Evolutionary conservation across 768 basidiomycete genomes (phyloP).

Genomic region (Chlorophyllum brunneum): DNA sequence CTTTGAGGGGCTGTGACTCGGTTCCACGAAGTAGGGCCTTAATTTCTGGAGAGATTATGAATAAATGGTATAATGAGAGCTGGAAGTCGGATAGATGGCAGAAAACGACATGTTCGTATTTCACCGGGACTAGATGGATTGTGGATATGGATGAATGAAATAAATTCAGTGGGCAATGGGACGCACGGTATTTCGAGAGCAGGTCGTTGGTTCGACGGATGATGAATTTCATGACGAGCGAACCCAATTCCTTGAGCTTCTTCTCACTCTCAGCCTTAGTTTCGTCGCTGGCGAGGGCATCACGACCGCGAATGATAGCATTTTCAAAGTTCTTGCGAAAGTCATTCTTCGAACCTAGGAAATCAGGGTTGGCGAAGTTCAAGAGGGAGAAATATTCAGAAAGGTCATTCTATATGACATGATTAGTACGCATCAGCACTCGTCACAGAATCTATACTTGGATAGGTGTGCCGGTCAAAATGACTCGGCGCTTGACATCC

Average conservation of each 20-base stretch:
- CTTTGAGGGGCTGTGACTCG: constrained; percentile 92
- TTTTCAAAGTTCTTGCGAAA: constrained; percentile 97
- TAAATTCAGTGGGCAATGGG: background rate
- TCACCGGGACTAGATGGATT: constrained; percentile 78
- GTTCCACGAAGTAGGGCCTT: constrained; percentile 83
- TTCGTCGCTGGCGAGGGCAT: constrained; percentile 77
- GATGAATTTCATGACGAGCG: constrained; percentile 88
- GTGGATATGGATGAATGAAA: constrained; percentile 10
- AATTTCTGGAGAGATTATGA: constrained; percentile 91
- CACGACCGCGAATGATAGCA: constrained; percentile 84
- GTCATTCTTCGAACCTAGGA: constrained; percentile 81
- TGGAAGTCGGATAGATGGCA: constrained; percentile 85
- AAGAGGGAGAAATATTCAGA: constrained; percentile 93
- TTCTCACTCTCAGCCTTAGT: constrained; percentile 80
- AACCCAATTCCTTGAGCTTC: constrained; percentile 88
- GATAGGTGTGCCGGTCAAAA: constrained; percentile 91
- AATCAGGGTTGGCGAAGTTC: constrained; percentile 91
- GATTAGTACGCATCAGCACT: background rate
- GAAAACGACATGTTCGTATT: constrained; percentile 98
- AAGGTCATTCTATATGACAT: constrained; percentile 69
- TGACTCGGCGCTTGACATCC: constrained; percentile 86
- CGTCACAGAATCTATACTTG: constrained; percentile 43
- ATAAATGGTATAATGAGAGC: constrained; percentile 78
- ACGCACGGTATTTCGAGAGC: constrained; percentile 89
- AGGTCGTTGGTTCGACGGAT: constrained; percentile 93